Percentiles rank a stretch among this genome's conserved stretches.
Evolutionary conservation across 164 flowering plant genomes (phyloP).

Genomic region (Vitis vinifera): DNA sequence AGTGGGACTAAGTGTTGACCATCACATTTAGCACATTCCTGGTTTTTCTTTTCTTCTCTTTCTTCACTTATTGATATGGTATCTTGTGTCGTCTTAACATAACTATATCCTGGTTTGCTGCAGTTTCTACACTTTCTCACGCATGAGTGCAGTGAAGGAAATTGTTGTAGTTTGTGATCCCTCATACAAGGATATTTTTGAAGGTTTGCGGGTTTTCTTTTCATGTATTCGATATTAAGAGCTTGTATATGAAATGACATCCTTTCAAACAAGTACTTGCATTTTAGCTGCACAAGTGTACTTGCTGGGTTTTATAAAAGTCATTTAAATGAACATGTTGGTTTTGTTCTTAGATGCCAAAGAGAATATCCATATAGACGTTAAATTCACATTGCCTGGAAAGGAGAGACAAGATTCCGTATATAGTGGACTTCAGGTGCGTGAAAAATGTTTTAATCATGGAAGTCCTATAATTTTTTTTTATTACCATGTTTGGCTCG

Average conservation of each 20-base stretch:
- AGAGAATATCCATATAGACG: conserved; percentile 53
- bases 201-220: conserved; percentile 52
- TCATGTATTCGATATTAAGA: background rate
- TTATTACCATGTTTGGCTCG: no score
- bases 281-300: background rate
- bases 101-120: conserved; percentile 21
- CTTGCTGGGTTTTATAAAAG: background rate
- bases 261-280: background rate
- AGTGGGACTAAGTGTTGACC: background rate
- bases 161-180: conserved; percentile 97
- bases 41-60: background rate
- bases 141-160: conserved; percentile 83
- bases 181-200: conserved; percentile 82
- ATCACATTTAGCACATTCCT: background rate
- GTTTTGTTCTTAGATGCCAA: conserved; percentile 47
- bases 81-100: background rate
- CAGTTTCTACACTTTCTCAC: conserved; percentile 87
- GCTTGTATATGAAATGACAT: no score
- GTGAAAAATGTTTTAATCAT: background rate
- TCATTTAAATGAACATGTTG: conserved; percentile 3
- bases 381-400: conserved; percentile 90
- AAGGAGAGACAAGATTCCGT: conserved; percentile 99
- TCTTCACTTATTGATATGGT: background rate
- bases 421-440: conserved; percentile 91
- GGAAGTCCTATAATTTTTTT: background rate